These are phyloP conservation scores for Calocybe indica DNA, from an alignment of 768 basidiomycete species.

Conservation along the genomic window DNA sequence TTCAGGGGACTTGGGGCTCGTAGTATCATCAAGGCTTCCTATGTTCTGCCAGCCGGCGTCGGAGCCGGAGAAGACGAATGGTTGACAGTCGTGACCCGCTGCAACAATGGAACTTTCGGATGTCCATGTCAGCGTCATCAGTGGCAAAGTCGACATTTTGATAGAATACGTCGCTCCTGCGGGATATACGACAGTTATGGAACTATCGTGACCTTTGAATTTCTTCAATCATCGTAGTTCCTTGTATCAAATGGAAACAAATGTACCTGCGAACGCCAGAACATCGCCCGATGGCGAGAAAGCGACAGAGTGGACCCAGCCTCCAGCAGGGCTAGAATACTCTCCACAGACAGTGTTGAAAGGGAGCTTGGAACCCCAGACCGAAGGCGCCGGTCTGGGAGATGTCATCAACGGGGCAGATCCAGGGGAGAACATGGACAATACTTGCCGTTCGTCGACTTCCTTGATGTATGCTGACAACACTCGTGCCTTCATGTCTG, in stretches of 20 bases:
- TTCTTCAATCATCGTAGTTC: neutral
- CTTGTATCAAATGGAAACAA: neutral
- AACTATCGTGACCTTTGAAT: slow-evolving; percentile 83
- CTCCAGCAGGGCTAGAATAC: slow-evolving; percentile 81
- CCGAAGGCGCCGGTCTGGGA: slow-evolving; percentile 72
- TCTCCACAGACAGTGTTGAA: slow-evolving; percentile 98
- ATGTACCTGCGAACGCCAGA: slow-evolving; percentile 88
- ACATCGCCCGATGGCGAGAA: slow-evolving; percentile 97
- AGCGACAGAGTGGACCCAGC: slow-evolving; percentile 94
- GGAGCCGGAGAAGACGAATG: slow-evolving; percentile 76
- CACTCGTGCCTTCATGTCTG: slow-evolving; percentile 96
- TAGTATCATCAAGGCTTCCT: slow-evolving; percentile 84
- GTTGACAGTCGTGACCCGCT: slow-evolving; percentile 97
- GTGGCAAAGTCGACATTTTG: slow-evolving; percentile 72
- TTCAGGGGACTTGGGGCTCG: slow-evolving; percentile 36
- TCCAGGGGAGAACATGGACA: neutral
- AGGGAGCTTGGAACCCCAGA: slow-evolving; percentile 98
- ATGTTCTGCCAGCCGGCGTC: slow-evolving; percentile 72
- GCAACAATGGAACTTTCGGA: slow-evolving; percentile 79
- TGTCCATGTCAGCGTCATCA: slow-evolving; percentile 82
- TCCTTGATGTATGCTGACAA: slow-evolving; percentile 99
- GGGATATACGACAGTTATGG: slow-evolving; percentile 90
- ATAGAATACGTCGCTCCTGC: slow-evolving; percentile 72
- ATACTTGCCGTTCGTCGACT: slow-evolving; percentile 77
- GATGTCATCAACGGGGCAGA: slow-evolving; percentile 4